Conservation (phyloP, 1,284 basidiomycete genomes). For the Tilletia caries region DNA sequence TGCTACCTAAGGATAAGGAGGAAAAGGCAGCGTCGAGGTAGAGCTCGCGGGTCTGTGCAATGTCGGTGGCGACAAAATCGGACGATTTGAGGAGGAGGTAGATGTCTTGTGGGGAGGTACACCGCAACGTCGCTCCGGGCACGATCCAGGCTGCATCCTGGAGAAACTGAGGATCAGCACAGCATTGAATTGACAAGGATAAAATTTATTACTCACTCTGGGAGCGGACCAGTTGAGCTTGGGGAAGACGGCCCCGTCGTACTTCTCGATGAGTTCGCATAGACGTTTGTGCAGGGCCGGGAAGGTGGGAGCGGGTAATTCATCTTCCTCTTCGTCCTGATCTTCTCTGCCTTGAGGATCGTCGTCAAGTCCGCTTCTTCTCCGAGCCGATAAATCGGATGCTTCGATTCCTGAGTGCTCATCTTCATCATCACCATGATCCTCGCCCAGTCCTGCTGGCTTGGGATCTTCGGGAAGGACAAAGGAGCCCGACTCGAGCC, state of each 20-base stretch:
- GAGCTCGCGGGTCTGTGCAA: conserved; percentile 58
- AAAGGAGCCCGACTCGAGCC: conserved; percentile 74
- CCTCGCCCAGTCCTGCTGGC: no score
- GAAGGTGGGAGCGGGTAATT: conserved; percentile 24
- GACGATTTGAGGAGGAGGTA: conserved; percentile 90
- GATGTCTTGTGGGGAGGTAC: conserved; percentile 80
- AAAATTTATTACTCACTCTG: conserved; percentile 18
- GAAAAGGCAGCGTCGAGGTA: conserved; percentile 7
- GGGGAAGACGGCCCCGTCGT: conserved; percentile 74
- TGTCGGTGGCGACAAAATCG: conserved; percentile 80
- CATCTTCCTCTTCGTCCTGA: conserved; percentile 57
- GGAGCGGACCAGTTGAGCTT: conserved; percentile 60
- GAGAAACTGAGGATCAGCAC: neutral
- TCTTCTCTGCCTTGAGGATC: conserved; percentile 63
- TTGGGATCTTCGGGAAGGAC: conserved; percentile 69
- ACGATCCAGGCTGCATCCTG: conserved; percentile 91
- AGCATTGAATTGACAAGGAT: no score
- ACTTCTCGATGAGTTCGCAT: conserved; percentile 65
- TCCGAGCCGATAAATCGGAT: conserved; percentile 17
- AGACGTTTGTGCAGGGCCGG: conserved; percentile 70
- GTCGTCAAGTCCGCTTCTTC: conserved; percentile 58
- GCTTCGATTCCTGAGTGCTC: no score
- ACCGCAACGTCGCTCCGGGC: conserved; percentile 79
- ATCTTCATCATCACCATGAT: no score
- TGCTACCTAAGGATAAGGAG: conserved; percentile 58